Evolutionary conservation across 2,329 filamentous ascomycete species (phyloP).

Genomic region (Colletotrichum australisinense): DNA sequence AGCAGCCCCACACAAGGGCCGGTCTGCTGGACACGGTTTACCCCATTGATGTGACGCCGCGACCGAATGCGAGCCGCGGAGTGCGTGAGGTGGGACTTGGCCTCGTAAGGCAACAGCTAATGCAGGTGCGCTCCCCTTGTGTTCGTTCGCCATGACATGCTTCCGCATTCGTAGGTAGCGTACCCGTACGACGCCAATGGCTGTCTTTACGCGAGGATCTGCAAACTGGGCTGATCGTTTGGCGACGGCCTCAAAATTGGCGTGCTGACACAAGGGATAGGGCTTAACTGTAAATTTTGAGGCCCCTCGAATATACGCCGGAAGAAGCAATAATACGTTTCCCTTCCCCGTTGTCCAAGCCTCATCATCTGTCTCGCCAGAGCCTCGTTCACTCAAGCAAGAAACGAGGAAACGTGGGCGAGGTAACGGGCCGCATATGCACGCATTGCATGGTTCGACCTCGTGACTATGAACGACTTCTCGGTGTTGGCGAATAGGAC

Average conservation of each 20-base stretch:
- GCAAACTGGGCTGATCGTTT: constrained; percentile 27
- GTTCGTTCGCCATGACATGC: constrained; percentile 3
- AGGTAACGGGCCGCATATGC: constrained; percentile 8
- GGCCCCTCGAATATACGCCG: constrained; percentile 15
- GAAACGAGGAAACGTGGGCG: constrained; percentile 1
- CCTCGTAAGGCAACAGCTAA: constrained; percentile 34
- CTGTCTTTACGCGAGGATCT: constrained; percentile 28
- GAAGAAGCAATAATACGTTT: neutral
- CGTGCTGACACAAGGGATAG: constrained; percentile 5
- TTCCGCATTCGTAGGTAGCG: constrained; percentile 19
- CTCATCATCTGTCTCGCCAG: neutral
- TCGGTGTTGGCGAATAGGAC: constrained; percentile 19
- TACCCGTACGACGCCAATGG: constrained; percentile 1
- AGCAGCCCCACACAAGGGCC: constrained; percentile 25
- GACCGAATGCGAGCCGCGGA: constrained; percentile 9
- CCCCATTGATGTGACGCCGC: constrained; percentile 18
- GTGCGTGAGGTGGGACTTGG: constrained; percentile 20
- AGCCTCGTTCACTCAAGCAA: constrained; percentile 7
- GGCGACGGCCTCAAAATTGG: constrained; percentile 23
- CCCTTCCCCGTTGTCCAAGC: neutral
- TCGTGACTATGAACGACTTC: constrained; percentile 10
- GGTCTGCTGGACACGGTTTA: constrained; percentile 18
- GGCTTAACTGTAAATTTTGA: constrained; percentile 10
- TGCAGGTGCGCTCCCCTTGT: constrained; percentile 3
- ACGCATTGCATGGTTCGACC: constrained; percentile 7